These are phyloP conservation scores for Boletus rex-veris DNA, from an alignment of 768 basidiomycete species.

Conservation along the genomic window DNA sequence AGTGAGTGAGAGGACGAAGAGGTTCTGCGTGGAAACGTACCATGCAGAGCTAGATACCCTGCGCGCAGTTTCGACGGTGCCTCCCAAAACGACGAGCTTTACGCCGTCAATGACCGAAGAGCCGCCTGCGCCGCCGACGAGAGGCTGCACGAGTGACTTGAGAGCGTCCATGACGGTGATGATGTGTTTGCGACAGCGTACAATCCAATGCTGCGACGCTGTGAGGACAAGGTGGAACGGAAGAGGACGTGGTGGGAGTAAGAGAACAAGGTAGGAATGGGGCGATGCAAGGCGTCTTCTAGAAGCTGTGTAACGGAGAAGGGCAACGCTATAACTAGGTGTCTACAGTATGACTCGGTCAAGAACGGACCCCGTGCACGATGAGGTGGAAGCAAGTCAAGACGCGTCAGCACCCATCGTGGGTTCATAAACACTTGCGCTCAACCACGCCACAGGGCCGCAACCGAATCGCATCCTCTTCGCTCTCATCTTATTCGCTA, in stretches of 20 bases:
- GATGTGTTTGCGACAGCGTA: slow-evolving; percentile 23
- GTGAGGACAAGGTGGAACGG: slow-evolving; percentile 22
- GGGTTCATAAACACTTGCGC: slow-evolving; percentile 23
- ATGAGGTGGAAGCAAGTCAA: slow-evolving; percentile 31
- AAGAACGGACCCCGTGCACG: slow-evolving; percentile 2
- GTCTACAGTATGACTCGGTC: slow-evolving; percentile 7
- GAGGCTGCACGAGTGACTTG: slow-evolving; percentile 77
- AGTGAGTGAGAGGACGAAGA: slow-evolving; percentile 8
- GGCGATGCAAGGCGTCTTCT: too few species aligned
- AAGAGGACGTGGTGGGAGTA: slow-evolving; percentile 3
- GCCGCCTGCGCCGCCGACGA: slow-evolving; percentile 69
- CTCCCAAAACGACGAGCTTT: slow-evolving; percentile 86
- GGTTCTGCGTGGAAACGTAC: slow-evolving; percentile 38
- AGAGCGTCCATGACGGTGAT: slow-evolving; percentile 63
- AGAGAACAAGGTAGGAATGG: background rate
- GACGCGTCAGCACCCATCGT: slow-evolving; percentile 36
- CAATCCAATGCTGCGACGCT: slow-evolving; percentile 39
- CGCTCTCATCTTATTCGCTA: background rate
- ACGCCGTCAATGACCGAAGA: slow-evolving; percentile 84
- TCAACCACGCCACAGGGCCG: slow-evolving; percentile 29
- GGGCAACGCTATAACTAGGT: background rate
- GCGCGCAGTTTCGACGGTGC: slow-evolving; percentile 83
- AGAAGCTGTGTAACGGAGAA: slow-evolving; percentile 22
- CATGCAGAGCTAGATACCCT: slow-evolving; percentile 80
- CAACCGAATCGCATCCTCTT: slow-evolving; percentile 12